Conservation (phyloP, 2,329 filamentous ascomycete species). For the Colletotrichum agaves region DNA sequence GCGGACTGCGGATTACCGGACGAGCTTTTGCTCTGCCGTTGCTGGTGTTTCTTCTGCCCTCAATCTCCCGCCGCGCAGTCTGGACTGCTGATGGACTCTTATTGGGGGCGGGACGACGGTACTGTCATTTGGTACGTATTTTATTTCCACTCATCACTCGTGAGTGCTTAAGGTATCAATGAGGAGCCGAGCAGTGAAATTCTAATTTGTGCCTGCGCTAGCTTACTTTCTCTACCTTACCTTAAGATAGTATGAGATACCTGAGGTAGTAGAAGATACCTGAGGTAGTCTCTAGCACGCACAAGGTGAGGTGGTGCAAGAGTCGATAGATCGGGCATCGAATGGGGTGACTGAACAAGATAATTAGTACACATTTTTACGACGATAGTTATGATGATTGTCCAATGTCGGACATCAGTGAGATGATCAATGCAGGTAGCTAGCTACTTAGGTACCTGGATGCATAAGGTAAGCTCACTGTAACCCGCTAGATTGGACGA, state of each 20-base stretch:
- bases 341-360: background rate
- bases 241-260: too few species aligned
- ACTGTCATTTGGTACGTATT: slow-evolving; percentile 14
- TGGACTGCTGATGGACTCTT: slow-evolving; percentile 1
- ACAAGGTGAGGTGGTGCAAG: background rate
- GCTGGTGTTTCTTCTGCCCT: slow-evolving; percentile 6
- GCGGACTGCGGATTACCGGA: background rate
- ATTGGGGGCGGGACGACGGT: slow-evolving; percentile 31
- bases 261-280: too few species aligned
- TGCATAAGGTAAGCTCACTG: too few species aligned
- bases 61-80: slow-evolving; percentile 14
- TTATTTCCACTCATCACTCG: background rate
- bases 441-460: too few species aligned
- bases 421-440: background rate
- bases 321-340: background rate
- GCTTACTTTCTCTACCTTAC: background rate
- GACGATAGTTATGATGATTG: background rate
- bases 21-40: background rate
- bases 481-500: background rate
- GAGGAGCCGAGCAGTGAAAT: background rate
- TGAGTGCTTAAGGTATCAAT: background rate
- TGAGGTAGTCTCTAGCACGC: too few species aligned
- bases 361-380: background rate
- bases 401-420: background rate
- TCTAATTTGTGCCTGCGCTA: slow-evolving; percentile 19